Percentiles rank a stretch among this genome's conserved stretches.
These are phyloP conservation scores for Galerina marginata DNA, from an alignment of 768 basidiomycete species.

Conservation along the genomic window DNA sequence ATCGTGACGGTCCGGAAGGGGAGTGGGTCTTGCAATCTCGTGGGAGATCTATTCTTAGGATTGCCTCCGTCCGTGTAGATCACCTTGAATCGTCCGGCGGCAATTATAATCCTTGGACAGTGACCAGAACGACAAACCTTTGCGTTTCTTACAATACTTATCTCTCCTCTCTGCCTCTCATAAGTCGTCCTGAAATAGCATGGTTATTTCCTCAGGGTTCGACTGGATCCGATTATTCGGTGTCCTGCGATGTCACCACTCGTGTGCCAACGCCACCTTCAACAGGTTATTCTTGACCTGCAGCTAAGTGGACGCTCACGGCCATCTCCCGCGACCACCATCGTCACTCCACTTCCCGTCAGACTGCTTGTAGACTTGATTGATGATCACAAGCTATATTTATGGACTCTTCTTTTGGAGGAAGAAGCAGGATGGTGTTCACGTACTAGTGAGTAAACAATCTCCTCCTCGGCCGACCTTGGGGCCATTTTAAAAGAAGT, in stretches of 20 bases:
- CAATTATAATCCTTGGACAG: too few species aligned
- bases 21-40: too few species aligned
- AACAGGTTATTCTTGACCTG: background rate
- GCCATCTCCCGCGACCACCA: conserved; percentile 2
- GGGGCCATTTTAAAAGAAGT: conserved; percentile 5
- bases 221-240: conserved; percentile 1
- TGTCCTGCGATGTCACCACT: too few species aligned
- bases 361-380: background rate
- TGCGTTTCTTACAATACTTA: too few species aligned
- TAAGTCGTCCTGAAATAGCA: background rate
- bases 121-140: too few species aligned
- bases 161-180: too few species aligned
- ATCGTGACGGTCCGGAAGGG: too few species aligned
- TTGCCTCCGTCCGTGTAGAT: too few species aligned
- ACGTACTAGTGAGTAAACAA: conserved; percentile 18
- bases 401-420: conserved; percentile 13
- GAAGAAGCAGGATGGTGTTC: conserved; percentile 10
- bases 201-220: background rate
- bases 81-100: too few species aligned
- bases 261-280: too few species aligned
- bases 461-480: conserved; percentile 15
- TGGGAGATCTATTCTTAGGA: too few species aligned
- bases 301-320: background rate
- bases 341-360: background rate
- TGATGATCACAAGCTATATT: conserved; percentile 7